Conservation (phyloP, 2,329 filamentous ascomycete genomes). For the Zymoseptoria ardabiliae region DNA sequence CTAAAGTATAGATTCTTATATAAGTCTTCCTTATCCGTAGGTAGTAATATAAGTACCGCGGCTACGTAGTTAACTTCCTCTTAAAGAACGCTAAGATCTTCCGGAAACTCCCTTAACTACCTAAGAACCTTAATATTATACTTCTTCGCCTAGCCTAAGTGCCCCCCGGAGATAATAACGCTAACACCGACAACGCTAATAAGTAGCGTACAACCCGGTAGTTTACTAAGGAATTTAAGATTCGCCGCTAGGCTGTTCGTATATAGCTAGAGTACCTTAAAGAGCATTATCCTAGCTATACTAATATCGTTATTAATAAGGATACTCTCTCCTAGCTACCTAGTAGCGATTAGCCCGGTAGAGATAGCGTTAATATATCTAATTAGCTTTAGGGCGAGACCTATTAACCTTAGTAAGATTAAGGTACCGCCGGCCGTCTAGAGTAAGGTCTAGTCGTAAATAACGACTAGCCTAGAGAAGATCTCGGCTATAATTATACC, state of each 20-base stretch:
- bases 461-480: neutral
- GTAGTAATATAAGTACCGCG: neutral
- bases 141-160: neutral
- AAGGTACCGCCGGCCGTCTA: neutral
- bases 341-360: neutral
- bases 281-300: neutral
- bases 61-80: neutral
- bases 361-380: neutral
- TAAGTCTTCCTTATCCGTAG: neutral
- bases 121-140: neutral
- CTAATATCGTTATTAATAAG: neutral
- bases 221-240: neutral
- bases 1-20: neutral
- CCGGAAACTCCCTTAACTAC: neutral
- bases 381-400: neutral
- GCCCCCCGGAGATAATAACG: neutral
- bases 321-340: neutral
- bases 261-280: neutral
- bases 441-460: neutral
- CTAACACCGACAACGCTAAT: neutral
- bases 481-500: neutral
- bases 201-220: neutral
- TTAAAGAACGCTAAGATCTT: neutral
- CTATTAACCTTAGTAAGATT: neutral
- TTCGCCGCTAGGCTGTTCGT: neutral